Evolutionary conservation across 305 asterid genomes (phyloP), one percentile per base, ranked within the genome.

Genomic region (Fraxinus platypoda): DNA sequence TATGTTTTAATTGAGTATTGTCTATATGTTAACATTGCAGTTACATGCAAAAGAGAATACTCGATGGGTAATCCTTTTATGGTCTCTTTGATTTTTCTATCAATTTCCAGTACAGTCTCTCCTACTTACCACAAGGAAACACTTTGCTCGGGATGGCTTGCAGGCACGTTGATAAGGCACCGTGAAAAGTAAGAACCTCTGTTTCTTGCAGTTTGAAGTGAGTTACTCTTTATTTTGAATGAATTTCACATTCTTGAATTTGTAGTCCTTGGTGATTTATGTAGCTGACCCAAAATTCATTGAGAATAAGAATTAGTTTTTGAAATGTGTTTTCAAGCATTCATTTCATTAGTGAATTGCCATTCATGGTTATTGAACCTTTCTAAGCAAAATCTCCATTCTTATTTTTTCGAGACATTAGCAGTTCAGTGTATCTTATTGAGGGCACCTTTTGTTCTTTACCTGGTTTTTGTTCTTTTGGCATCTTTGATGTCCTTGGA

Each of bases 61-160:
- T 72, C 57, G 4, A 17, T 15, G n/a, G 77, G 77, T 12, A 34
- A 72, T 41, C 31, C 75, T 54, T 59, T 81, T 46, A 33, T 75
- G 75, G 77, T 83, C 81, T 81, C 77, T 86, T 81, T 87, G 59
- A 83, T 28, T 81, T 66, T 84, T 84, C 79, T 84, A 89, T 81
- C 83, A 81, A 86, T 85, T 84, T 89, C 83, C 97, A 91, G 97
- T 81, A 90, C 98, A 74, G 97, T 94, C 89, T 94, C 98, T 83
- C 94, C 97, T 13, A 94, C 98, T 64, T 93, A 94, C 86, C 93
- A 90, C 84, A 88, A 88, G 86, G 97, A 94, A 88, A 94, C 98
- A 82, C 97, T 94, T 79, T 88, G 93, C 85, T 92, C 97, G 28
- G 98, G 98, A 86, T 94, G 98, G 97, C 98, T 94, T 81, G 88